These are phyloP conservation scores for Wickerhamomyces mucosus DNA, from an alignment of 805 yeast species.

Conservation along the genomic window DNA sequence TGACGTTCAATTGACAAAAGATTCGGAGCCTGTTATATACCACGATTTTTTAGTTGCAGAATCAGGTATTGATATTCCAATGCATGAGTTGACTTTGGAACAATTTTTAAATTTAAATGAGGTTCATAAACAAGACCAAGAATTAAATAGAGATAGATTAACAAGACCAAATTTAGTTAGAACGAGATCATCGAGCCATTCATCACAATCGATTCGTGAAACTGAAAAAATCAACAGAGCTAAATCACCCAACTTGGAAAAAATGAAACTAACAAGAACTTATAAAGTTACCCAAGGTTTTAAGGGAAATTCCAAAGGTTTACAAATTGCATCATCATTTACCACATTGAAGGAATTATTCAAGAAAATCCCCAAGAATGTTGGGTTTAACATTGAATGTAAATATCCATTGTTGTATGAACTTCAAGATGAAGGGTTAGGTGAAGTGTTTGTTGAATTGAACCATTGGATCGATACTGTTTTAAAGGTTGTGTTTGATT, in stretches of 20 bases:
- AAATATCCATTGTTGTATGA: conserved; percentile 95
- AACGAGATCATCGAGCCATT: conserved; percentile 18
- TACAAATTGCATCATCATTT: conserved; percentile 83
- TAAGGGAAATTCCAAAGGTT: conserved; percentile 89
- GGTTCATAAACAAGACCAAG: conserved; percentile 11
- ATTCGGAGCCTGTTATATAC: conserved; percentile 82
- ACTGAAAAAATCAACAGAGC: conserved; percentile 3
- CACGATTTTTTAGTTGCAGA: conserved; percentile 94
- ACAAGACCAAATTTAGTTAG: conserved; percentile 11
- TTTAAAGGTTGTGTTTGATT: conserved; percentile 66
- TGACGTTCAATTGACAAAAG: conserved; percentile 92
- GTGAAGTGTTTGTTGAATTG: conserved; percentile 71
- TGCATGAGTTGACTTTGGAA: conserved; percentile 85
- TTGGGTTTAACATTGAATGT: conserved; percentile 91
- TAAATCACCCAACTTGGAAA: conserved; percentile 25
- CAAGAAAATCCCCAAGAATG: conserved; percentile 66
- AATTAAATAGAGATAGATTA: conserved; percentile 21
- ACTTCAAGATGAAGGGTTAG: conserved; percentile 82
- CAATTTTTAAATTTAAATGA: conserved; percentile 60
- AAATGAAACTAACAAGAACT: conserved; percentile 83
- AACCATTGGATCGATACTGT: conserved; percentile 87
- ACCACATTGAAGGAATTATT: conserved; percentile 83
- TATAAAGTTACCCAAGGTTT: conserved; percentile 71
- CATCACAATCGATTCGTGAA: neutral
- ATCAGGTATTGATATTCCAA: conserved; percentile 91